Percentiles rank a stretch among this genome's conserved stretches.
phyloP scores from a whole-genome alignment of 345 rosid species.

The Syzygium oleosum region DNA sequence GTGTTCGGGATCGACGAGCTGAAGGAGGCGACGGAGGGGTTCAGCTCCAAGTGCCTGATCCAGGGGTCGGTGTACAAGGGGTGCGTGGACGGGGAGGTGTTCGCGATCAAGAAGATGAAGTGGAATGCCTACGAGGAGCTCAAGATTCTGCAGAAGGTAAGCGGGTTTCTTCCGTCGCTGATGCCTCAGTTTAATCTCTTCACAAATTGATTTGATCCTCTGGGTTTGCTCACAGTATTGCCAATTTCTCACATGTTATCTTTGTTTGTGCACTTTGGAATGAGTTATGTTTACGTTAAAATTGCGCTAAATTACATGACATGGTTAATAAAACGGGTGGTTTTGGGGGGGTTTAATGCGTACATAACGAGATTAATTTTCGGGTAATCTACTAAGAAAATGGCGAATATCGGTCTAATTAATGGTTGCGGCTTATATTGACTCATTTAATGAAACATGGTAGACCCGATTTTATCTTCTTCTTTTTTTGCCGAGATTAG shows the following conservation, averaged over 20 bases:
- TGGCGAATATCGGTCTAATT: not conserved
- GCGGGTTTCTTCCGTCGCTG: not conserved
- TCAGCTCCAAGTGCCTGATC: constrained; percentile 35
- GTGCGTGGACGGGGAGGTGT: constrained; percentile 33
- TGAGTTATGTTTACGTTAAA: not conserved
- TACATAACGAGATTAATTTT: not conserved
- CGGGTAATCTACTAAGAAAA: not conserved
- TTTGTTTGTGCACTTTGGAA: not conserved
- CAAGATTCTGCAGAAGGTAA: constrained; percentile 70
- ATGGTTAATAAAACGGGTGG: not conserved
- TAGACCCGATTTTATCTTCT: too few species aligned
- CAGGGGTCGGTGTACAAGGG: constrained; percentile 68
- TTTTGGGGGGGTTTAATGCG: not conserved
- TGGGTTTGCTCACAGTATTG: not conserved
- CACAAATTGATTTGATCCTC: not conserved
- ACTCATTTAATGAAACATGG: not conserved
- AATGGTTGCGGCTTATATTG: not conserved
- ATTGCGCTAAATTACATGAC: not conserved
- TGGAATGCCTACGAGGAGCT: constrained; percentile 73
- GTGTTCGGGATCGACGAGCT: constrained; percentile 54
- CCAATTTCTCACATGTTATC: not conserved
- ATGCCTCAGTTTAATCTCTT: not conserved
- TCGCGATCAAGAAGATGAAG: constrained; percentile 68
- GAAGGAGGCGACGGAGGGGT: constrained; percentile 49
- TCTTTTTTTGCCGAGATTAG: not conserved